phyloP scores from a whole-genome alignment of 2,329 filamentous ascomycete species.

The Monosporascus cannonballus region DNA sequence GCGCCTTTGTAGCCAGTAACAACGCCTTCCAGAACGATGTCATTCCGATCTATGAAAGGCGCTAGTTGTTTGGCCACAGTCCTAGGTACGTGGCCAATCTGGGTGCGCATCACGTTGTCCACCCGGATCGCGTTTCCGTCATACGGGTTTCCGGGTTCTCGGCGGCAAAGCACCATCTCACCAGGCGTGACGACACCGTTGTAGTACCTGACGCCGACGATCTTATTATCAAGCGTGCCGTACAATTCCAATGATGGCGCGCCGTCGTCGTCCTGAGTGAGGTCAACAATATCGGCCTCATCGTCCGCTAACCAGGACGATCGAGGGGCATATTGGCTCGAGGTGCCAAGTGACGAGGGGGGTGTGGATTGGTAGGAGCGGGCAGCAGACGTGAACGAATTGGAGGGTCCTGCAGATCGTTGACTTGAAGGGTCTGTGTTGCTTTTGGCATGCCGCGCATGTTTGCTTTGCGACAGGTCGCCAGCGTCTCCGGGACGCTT shows the following conservation, averaged over 20 bases:
- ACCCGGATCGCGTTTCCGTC: constrained; percentile 74
- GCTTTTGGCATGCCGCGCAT: constrained; percentile 5
- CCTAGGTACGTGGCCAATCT: constrained; percentile 75
- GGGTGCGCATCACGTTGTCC: constrained; percentile 65
- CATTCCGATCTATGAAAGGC: constrained; percentile 59
- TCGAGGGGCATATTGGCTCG: constrained; percentile 5
- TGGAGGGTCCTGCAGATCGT: background rate
- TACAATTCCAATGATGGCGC: constrained; percentile 36
- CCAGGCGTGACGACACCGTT: constrained; percentile 49
- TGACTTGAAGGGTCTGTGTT: constrained; percentile 7
- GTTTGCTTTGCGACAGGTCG: constrained; percentile 9
- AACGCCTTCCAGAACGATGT: constrained; percentile 61
- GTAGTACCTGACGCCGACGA: constrained; percentile 52
- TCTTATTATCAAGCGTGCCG: constrained; percentile 44
- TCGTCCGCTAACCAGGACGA: constrained; percentile 17
- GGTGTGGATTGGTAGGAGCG: constrained; percentile 2
- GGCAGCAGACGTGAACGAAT: constrained; percentile 5
- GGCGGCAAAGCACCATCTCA: constrained; percentile 50
- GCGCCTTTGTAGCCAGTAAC: constrained; percentile 59
- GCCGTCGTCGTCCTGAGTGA: constrained; percentile 38
- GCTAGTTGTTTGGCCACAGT: constrained; percentile 65
- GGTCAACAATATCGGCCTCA: constrained; percentile 33
- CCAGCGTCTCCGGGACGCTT: background rate
- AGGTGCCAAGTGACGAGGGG: constrained; percentile 11
- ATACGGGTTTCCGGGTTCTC: constrained; percentile 60